A percentile compares a stretch with the other conserved stretches of the same genome.
Evolutionary conservation across 352 stramenopile species (phyloP).

Genomic region (Thraustochytrium sp.): DNA sequence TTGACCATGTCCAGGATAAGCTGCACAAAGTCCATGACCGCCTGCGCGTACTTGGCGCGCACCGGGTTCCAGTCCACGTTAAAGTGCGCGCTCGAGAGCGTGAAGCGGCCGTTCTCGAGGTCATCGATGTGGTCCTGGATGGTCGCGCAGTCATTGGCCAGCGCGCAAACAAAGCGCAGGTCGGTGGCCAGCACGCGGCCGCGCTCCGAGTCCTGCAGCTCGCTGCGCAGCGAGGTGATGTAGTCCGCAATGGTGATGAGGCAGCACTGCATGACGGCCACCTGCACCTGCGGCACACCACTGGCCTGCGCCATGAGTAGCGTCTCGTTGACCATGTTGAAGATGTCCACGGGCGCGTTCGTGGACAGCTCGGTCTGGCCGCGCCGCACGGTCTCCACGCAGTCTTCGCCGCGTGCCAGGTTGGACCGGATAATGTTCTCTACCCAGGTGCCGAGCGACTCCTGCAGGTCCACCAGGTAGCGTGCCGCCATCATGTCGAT

Average conservation of each 20-base stretch:
- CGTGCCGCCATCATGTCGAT: constrained; percentile 25
- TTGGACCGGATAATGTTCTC: constrained; percentile 38
- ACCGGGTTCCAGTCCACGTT: constrained; percentile 29
- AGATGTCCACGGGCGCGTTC: constrained; percentile 36
- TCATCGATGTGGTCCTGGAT: constrained; percentile 23
- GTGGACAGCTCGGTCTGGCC: constrained; percentile 2
- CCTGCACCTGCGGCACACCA: constrained; percentile 25
- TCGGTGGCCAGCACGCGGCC: constrained; percentile 9
- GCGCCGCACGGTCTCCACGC: not conserved
- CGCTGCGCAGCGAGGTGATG: constrained; percentile 26
- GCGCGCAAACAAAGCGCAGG: constrained; percentile 21
- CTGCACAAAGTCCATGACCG: not conserved
- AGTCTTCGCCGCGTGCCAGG: not conserved
- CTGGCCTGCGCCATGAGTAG: constrained; percentile 4
- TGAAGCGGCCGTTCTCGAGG: not conserved
- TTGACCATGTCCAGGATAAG: constrained; percentile 40
- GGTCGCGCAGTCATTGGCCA: constrained; percentile 26
- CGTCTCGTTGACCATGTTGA: constrained; percentile 45
- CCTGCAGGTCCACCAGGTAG: constrained; percentile 37
- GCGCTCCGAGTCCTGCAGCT: constrained; percentile 26
- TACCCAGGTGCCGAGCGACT: constrained; percentile 32
- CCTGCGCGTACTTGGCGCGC: constrained; percentile 26
- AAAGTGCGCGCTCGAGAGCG: not conserved
- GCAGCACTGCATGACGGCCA: constrained; percentile 34
- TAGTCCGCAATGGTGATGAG: constrained; percentile 32